Evolutionary conservation across 441 rosid genomes (phyloP), one percentile per base, ranked within the genome.

Genomic region (Omphalea diandra): DNA sequence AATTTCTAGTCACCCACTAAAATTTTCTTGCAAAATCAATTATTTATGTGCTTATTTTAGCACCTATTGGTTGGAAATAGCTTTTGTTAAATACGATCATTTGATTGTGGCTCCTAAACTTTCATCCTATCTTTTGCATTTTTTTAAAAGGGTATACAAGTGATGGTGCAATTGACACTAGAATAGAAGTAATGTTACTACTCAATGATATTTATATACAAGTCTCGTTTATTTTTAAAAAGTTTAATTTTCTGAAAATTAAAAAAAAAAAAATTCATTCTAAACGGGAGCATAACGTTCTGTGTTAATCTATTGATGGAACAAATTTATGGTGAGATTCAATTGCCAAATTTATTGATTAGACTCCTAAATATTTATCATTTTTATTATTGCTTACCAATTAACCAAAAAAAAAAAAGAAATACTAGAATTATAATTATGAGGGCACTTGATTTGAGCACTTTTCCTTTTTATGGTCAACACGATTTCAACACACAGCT

Each of bases 371-470:
- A n/a, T n/a, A n/a, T n/a, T n/a, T n/a, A n/a, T n/a, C n/a, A n/a
- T n/a, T n/a, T 26, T 49, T n/a, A 5, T 40, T 11, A 11, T 40
- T 40, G 8, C 22, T n/a, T 14, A 0, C 20, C 6, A 4, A 49
- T 49, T 5, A n/a, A n/a, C n/a, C n/a, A n/a, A n/a, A n/a, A n/a
- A n/a, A n/a, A n/a, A n/a, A n/a, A n/a, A n/a, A n/a, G n/a, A n/a
- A n/a, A n/a, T n/a, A 49, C 20, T 49, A 49, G 20, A 53, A 52
- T 36, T 54, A 67, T 9, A 53, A 53, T 67, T 15, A 67, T 67
- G 54, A 59, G 27, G 35, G 40, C 18, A 57, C 4, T 57, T 56
- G 72, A 29, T 41, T 27, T 26, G 32, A 32, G 22, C 38, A 43
- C 64, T 41, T 55, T 32, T 22, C 17, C 41, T n/a, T 46, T 5